Evolutionary conservation across 2,329 filamentous ascomycete genomes (phyloP), one percentile per base, ranked within the genome.

Genomic region (Calonectria montana): DNA sequence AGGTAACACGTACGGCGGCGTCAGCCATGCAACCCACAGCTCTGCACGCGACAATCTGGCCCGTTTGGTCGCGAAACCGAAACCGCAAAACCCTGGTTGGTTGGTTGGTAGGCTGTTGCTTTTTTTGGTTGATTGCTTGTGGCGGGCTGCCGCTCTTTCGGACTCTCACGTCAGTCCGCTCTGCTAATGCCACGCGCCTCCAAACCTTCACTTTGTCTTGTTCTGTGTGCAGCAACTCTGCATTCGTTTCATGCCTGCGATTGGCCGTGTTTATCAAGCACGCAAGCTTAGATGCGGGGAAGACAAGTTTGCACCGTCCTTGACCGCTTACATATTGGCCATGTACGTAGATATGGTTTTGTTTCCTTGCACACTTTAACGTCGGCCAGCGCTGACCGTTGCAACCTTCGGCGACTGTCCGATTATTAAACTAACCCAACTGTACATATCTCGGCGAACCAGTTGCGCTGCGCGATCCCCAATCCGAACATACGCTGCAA

Each of bases 101-200:
- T n/a, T n/a, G n/a, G n/a, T n/a, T n/a, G n/a, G n/a, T 59, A 23
- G 35, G 25, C 21, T 1, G 13, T 25, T 45, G 39, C 50, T 55
- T 35, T 18, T 47, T 65, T 69, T 43, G 53, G 53, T 47, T 39
- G 37, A 3, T 43, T 61, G 64, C 69, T 45, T 70, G 37, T 67
- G 55, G 39, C 69, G 64, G 63, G 37, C 47, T 57, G 47, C 37
- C 45, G 23, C 53, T 59, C 31, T 67, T 31, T 59, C 37, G 62
- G 65, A 57, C 69, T 63, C 64, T 67, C 69, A 64, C 48, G 64
- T 67, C 64, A 71, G 69, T 67, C 55, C 57, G 67, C 64, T 31
- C 53, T 64, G 47, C 64, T 18, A 35, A 53, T 62, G 67, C 25
- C 53, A 41, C 45, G 61, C n/a, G 27, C 45, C 47, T 45, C 21